Conservation (phyloP, 192 early-diverging fungal genomes). For the Linnemannia exigua region DNA sequence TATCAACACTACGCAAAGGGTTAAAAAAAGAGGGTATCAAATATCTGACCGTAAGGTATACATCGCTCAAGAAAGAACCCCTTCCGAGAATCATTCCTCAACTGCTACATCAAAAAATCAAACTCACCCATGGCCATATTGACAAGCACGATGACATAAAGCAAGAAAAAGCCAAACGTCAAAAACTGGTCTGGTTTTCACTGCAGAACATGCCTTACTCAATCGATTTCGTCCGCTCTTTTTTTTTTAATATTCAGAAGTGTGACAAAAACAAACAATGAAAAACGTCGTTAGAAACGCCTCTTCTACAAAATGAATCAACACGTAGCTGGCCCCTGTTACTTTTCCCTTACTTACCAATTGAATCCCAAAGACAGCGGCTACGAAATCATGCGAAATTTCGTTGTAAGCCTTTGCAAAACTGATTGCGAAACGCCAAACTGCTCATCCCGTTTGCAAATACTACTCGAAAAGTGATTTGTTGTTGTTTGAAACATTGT, state of each 20-base stretch:
- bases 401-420: too few species aligned
- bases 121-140: constrained; percentile 32
- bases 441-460: too few species aligned
- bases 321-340: too few species aligned
- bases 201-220: background rate
- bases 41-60: too few species aligned
- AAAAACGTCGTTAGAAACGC: background rate
- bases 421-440: too few species aligned
- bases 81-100: background rate
- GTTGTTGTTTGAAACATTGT: too few species aligned
- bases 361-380: background rate
- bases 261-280: background rate
- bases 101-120: background rate
- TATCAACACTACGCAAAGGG: background rate
- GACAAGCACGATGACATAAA: constrained; percentile 14
- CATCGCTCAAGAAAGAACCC: too few species aligned
- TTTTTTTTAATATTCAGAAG: too few species aligned
- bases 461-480: too few species aligned
- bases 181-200: background rate
- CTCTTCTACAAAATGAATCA: too few species aligned
- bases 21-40: background rate
- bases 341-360: too few species aligned
- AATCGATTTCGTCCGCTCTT: constrained; percentile 26
- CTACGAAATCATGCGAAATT: background rate
- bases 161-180: constrained; percentile 6